Base-by-base conservation (phyloP, 2,329 filamentous ascomycete species). In the Botrytis porri region DNA sequence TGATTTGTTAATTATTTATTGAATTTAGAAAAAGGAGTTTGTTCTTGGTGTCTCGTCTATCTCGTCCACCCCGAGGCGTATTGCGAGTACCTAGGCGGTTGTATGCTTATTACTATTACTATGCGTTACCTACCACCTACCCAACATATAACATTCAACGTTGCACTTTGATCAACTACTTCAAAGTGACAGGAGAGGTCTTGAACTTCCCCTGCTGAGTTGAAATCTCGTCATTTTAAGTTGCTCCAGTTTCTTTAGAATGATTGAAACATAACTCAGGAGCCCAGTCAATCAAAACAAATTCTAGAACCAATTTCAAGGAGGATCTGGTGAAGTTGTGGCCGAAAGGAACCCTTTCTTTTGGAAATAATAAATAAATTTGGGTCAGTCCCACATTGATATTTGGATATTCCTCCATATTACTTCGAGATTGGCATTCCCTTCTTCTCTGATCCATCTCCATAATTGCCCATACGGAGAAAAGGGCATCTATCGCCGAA, bases 141-240 rank as follows among this genome's bases (percentile, higher is more conserved):
- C n/a, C n/a, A n/a, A n/a, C 48, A 51, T 16, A 14, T 51, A n/a
- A n/a, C 14, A 25, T 51, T 2, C 48, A 14, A 51, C 48, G 25
- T 51, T 51, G 48, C n/a, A 51, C 25, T n/a, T 51, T n/a, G 48
- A 51, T 51, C 48, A n/a, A n/a, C 48, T 14, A 5, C 48, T 54
- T 54, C 48, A 54, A 43, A 1, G 16, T n/a, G 5, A 54, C 48
- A 57, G 51, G 51, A 57, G 51, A 57, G n/a, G n/a, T 29, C 51
- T 57, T 16, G 14, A 20, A 45, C 12, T 9, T 63, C 41, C 64
- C 64, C 37, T 16, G 64, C 14, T 8, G 22, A 39, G 9, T 29
- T 29, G 37, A 20, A 8, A 29, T 67, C 37, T 67, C 45, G 45
- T 54, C 64, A 67, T 67, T 37, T 67, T 29, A 67, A 67, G 64